phyloP scores from a whole-genome alignment of 2,329 filamentous ascomycete species.

The Colletotrichum shisoi region DNA sequence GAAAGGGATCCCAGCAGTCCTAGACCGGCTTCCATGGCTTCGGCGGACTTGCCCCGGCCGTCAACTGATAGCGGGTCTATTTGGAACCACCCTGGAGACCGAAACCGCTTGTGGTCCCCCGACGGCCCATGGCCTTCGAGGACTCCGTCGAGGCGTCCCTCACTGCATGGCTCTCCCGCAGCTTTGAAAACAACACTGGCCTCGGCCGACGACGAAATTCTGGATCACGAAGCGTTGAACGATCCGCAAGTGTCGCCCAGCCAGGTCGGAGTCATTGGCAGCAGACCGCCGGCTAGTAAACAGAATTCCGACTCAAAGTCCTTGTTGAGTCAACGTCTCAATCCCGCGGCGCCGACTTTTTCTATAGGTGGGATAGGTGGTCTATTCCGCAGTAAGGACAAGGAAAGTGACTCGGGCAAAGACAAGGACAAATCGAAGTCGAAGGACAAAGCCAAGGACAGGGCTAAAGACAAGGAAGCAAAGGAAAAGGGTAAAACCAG shows the following conservation, averaged over 20 bases:
- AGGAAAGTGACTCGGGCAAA: constrained; percentile 47
- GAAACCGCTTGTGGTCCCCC: constrained; percentile 71
- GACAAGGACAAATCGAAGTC: constrained; percentile 50
- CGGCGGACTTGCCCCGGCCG: constrained; percentile 75
- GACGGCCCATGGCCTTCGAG: constrained; percentile 64
- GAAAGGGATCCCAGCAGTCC: constrained; percentile 68
- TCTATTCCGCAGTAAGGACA: constrained; percentile 62
- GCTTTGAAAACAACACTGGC: constrained; percentile 67
- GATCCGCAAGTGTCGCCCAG: constrained; percentile 63
- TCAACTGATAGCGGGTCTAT: constrained; percentile 81
- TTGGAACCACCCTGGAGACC: constrained; percentile 68
- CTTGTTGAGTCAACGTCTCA: constrained; percentile 70
- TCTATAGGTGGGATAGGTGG: constrained; percentile 73
- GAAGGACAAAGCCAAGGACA: constrained; percentile 47
- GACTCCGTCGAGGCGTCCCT: constrained; percentile 80
- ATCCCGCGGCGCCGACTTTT: constrained; percentile 89
- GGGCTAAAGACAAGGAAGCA: constrained; percentile 47
- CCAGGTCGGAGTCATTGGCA: constrained; percentile 79
- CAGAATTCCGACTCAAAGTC: constrained; percentile 45
- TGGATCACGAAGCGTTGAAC: constrained; percentile 64
- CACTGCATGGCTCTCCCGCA: constrained; percentile 77
- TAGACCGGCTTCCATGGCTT: constrained; percentile 73
- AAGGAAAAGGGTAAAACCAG: constrained; percentile 51
- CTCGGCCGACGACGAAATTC: constrained; percentile 70
- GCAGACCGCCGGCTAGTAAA: constrained; percentile 64